Evolutionary conservation across 495 filamentous ascomycete species (phyloP), one percentile per base, ranked within the genome.

Genomic region (Penicillium herquei): DNA sequence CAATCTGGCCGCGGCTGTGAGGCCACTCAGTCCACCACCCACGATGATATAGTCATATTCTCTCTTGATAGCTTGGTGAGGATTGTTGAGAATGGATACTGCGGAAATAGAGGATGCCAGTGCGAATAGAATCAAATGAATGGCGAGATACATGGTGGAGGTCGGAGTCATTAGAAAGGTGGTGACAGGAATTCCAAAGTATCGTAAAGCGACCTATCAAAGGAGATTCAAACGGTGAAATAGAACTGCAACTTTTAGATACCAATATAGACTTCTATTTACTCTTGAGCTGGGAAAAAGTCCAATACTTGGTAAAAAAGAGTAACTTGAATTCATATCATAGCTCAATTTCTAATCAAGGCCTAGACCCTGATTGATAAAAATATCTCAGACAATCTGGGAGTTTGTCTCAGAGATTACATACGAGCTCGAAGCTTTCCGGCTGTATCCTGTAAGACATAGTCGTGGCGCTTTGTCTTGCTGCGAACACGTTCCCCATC

Each of bases 1-100:
- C 42, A 81, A 55, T 11, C 70, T 63, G 43, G 72, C 69, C 1
- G 76, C 77, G 32, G 76, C 64, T 6, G 70, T 75, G 12, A 78
- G 63, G 5, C 74, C 76, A 21, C 70, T 70, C 9, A 74, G 68
- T 2, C 77, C 78, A 8, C 67, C 76, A 1, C 75, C 64, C 30
- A 61, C 41, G 39, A 69, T 62, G 16, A 69, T 52, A 51, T 57
- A 68, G 33, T 68, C 62, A 33, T 63, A 52, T 14, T 31, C 41
- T 21, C 40, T 51, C 10, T 32, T 46, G 16, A 45, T 14, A 6
- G 52, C 51, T 26, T 47, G 5, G 14, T 21, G 13, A 11, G 50
- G 50, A 16, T 52, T 21, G 12, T 13, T 32, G 6, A 48, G 2
- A n/a, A 48, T 48, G 1, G 30, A 26, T 26, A 26, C 8, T 14